Evolutionary conservation across 768 basidiomycete genomes (phyloP).

Genomic region (Trametes meyenii): DNA sequence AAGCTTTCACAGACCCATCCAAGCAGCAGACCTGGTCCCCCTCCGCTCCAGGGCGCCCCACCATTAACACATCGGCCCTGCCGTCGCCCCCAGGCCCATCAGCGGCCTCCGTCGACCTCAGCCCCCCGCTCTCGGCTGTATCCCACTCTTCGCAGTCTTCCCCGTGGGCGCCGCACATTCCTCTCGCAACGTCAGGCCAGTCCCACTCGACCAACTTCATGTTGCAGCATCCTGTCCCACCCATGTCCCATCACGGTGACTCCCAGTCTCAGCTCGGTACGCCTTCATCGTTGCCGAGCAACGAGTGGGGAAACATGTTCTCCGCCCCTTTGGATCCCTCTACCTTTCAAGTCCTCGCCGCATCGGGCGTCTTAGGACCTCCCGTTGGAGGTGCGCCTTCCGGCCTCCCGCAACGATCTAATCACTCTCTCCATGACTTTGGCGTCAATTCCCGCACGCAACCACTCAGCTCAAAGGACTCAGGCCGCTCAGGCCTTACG

Average conservation of each 20-base stretch:
- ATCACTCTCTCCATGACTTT: constrained; percentile 34
- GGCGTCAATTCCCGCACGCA: constrained; percentile 24
- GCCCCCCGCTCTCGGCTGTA: constrained; percentile 40
- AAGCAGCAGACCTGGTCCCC: constrained; percentile 37
- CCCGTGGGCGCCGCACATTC: constrained; percentile 36
- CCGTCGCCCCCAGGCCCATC: constrained; percentile 31
- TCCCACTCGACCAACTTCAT: constrained; percentile 26
- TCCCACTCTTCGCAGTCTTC: constrained; percentile 37
- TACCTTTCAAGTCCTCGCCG: constrained; percentile 61
- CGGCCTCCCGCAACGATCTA: constrained; percentile 44
- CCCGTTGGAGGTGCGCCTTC: constrained; percentile 38
- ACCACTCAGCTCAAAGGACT: constrained; percentile 26
- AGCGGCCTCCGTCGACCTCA: constrained; percentile 36
- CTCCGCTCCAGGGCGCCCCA: constrained; percentile 34
- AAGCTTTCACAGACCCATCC: constrained; percentile 33
- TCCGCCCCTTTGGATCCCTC: constrained; percentile 63
- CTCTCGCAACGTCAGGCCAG: constrained; percentile 26
- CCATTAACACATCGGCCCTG: constrained; percentile 38
- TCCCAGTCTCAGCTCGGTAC: constrained; percentile 28
- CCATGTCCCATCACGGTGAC: constrained; percentile 27
- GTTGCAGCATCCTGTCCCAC: constrained; percentile 28
- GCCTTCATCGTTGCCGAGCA: constrained; percentile 31
- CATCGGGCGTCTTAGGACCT: constrained; percentile 58
- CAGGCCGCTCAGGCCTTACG: constrained; percentile 16
- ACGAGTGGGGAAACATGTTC: constrained; percentile 62